Percentiles rank a stretch among this genome's conserved stretches.
These are phyloP conservation scores for Rhododendron molle DNA, from an alignment of 148 eudicot genomes.

Conservation along the genomic window DNA sequence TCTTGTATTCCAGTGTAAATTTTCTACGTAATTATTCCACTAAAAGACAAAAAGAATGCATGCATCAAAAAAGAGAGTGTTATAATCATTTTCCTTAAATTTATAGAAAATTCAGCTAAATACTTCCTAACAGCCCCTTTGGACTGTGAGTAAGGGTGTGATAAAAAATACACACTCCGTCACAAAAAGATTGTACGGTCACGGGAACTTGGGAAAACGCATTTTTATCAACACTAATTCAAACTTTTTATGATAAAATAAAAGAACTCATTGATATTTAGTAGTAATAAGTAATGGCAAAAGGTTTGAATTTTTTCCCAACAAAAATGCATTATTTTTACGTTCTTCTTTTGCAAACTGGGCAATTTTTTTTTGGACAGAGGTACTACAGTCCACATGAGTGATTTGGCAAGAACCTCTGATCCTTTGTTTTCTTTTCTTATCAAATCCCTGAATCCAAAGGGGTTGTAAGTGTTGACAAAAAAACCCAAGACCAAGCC, in stretches of 20 bases:
- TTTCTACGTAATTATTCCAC: neutral
- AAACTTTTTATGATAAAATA: too few species aligned
- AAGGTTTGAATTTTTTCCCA: neutral
- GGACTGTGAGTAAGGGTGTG: neutral
- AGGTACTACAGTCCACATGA: neutral
- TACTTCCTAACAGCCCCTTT: neutral
- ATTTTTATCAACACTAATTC: neutral
- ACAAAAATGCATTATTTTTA: neutral
- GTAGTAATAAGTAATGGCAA: neutral
- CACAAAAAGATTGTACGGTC: neutral
- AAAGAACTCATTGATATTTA: neutral
- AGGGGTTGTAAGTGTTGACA: neutral
- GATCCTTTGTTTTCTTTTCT: neutral
- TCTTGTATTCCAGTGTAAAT: too few species aligned
- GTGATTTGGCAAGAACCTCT: neutral
- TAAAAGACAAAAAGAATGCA: neutral
- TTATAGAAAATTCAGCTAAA: neutral
- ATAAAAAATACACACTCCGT: too few species aligned
- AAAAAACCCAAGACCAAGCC: neutral
- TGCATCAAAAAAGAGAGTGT: neutral
- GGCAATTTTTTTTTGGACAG: too few species aligned
- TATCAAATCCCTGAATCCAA: neutral
- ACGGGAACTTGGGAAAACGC: neutral
- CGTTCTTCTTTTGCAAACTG: too few species aligned
- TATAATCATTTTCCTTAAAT: neutral